Base-by-base conservation (phyloP, 768 basidiomycete genomes). In the Serpula lacrymans region DNA sequence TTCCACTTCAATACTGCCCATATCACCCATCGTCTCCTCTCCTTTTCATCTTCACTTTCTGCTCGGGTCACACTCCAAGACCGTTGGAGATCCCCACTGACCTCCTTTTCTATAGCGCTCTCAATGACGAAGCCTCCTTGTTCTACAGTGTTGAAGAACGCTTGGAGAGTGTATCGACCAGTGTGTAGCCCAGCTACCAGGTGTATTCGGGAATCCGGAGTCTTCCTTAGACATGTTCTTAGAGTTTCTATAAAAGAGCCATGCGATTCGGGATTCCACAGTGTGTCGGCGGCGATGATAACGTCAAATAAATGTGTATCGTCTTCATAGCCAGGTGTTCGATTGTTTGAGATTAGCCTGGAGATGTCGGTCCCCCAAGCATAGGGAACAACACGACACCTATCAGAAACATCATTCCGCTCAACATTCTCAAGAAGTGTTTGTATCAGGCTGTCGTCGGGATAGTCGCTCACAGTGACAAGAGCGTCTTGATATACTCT, bases 161-260 rank as follows among this genome's bases (percentile, higher is more conserved):
- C 64, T 39, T 80, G 70, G 22, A 89, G 69, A 2, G 84, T 80
- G 51, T 85, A 88, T 35, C 82, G 66, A 3, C 85, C 88, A 0
- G 86, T 88, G 50, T 89, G 87, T 37, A 89, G 50, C 0, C 86
- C 86, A 2, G 82, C 82, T 6, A 88, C 71, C n/a, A 88, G 53
- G 52, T 86, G 72, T 34, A 78, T 54, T 8, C 83, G 74, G 22
- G 85, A 64, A 27, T 63, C 46, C 2, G 59, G 41, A 8, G 63
- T 54, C 37, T 55, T 71, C 35, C 60, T 65, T 24, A 88, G 67
- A 13, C 75, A 75, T 45, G 49, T 41, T 31, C 60, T 60, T 12
- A 89, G 62, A 3, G 82, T 72, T 5, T 69, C 55, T 26, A 85
- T 59, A 39, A 87, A 78, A 8, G 70, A 47, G 0, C 35, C 46